Conservation (phyloP, 1,284 basidiomycete species). For the Fistulinella cinereoalba region DNA sequence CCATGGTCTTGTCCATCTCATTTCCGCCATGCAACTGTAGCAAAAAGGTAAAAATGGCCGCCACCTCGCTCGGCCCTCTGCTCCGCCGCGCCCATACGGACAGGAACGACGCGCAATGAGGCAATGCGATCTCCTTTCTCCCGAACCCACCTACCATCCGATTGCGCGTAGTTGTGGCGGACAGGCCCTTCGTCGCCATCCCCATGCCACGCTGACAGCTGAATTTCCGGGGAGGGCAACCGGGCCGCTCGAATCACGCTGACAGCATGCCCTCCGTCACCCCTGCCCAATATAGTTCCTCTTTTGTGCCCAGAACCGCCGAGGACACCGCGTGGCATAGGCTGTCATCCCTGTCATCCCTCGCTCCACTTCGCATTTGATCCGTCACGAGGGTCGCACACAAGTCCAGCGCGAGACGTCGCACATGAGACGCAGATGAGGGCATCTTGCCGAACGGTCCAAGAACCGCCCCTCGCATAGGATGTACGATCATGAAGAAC, state of each 20-base stretch:
- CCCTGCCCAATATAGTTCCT: constrained; percentile 29
- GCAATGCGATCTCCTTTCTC: constrained; percentile 7
- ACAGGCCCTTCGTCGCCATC: constrained; percentile 1
- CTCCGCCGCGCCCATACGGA: not conserved
- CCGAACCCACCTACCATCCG: not conserved
- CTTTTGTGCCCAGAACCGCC: constrained; percentile 31
- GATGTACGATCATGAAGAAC: constrained; percentile 75
- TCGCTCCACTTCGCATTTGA: constrained; percentile 10
- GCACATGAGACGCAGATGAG: constrained; percentile 26
- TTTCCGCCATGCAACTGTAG: constrained; percentile 21
- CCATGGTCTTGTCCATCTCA: constrained; percentile 1
- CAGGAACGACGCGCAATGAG: not conserved
- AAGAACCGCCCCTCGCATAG: constrained; percentile 60
- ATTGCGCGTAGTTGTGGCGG: constrained; percentile 1
- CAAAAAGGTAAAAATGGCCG: constrained; percentile 16
- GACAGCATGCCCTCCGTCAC: constrained; percentile 17
- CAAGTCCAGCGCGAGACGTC: constrained; percentile 50
- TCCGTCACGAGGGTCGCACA: constrained; percentile 34
- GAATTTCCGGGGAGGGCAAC: constrained; percentile 4
- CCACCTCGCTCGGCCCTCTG: not conserved
- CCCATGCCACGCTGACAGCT: constrained; percentile 2
- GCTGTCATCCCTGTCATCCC: constrained; percentile 6
- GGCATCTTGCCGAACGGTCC: constrained; percentile 76
- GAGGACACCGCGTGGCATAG: constrained; percentile 23
- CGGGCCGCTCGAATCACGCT: constrained; percentile 6